Conservation (phyloP, 371 early-diverging fungal genomes). For the Mortierella sp. region DNA sequence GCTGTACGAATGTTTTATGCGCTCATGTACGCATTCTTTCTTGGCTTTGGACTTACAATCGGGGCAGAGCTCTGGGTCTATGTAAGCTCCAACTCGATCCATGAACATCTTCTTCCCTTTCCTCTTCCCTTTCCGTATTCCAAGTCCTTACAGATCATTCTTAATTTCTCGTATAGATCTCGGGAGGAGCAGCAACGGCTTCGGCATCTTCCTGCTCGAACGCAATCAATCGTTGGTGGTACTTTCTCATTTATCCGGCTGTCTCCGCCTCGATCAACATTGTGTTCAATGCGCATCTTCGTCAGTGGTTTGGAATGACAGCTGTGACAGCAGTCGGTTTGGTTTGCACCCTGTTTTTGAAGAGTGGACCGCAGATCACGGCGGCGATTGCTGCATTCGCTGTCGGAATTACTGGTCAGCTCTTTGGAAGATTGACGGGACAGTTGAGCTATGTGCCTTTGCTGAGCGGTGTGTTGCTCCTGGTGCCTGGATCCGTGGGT, state of each 20-base stretch:
- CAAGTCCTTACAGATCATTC: too few relatives aligned
- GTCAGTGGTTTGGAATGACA: constrained; percentile 56
- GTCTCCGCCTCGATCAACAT: constrained; percentile 50
- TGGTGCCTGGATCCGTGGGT: constrained; percentile 71
- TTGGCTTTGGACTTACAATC: constrained; percentile 72
- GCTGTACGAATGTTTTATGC: constrained; percentile 75
- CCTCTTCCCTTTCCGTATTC: too few relatives aligned
- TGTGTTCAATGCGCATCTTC: constrained; percentile 52
- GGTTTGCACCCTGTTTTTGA: constrained; percentile 36
- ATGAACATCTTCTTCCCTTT: too few relatives aligned
- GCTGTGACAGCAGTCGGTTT: constrained; percentile 41
- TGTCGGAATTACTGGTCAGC: constrained; percentile 66
- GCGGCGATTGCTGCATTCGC: constrained; percentile 68
- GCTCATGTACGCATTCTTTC: constrained; percentile 71
- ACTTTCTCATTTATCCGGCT: constrained; percentile 44
- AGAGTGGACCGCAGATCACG: constrained; percentile 57
- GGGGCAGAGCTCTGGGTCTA: constrained; percentile 63
- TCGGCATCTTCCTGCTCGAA: constrained; percentile 27
- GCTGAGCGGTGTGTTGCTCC: constrained; percentile 63
- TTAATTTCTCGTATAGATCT: constrained; percentile 9
- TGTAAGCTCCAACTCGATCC: too few relatives aligned
- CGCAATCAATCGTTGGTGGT: constrained; percentile 42
- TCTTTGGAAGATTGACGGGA: constrained; percentile 64
- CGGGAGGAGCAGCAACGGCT: constrained; percentile 5
- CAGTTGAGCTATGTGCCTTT: constrained; percentile 68